Evolutionary conservation across 2,329 filamentous ascomycete species (phyloP).

Genomic region (Colletotrichum sp.): DNA sequence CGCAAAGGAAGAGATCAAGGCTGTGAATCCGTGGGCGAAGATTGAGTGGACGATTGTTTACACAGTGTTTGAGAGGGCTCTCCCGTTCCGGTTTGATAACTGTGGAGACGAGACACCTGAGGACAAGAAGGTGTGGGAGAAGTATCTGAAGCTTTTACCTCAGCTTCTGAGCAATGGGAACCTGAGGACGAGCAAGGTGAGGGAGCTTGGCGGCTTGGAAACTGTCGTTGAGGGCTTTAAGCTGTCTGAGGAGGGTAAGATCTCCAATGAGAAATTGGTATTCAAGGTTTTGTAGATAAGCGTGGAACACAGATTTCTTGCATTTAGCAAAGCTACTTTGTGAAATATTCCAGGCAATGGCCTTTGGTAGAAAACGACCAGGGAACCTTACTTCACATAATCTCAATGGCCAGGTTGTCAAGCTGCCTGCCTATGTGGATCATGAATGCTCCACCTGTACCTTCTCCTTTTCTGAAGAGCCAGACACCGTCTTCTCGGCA

Average conservation of each 20-base stretch:
- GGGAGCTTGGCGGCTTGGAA: not conserved
- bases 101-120: not conserved
- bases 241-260: not conserved
- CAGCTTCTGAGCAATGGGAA: not conserved
- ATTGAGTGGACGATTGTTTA: not conserved
- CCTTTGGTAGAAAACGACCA: too few species aligned
- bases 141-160: not conserved
- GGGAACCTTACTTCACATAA: accelerated
- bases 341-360: accelerated
- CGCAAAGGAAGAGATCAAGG: not conserved
- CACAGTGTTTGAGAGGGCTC: not conserved
- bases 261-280: not conserved
- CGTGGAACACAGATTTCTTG: accelerated
- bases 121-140: slow-evolving; percentile 1
- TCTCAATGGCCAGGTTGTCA: accelerated
- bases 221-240: not conserved
- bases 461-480: not conserved
- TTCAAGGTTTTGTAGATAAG: not conserved
- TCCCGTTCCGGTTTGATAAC: not conserved
- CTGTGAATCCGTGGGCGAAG: not conserved
- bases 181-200: not conserved
- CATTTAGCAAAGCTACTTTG: not conserved
- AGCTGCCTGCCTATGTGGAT: not conserved
- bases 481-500: not conserved
- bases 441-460: not conserved